A percentile compares a stretch with the other conserved stretches of the same genome.
These are phyloP conservation scores for Chaetomium tenue DNA, from an alignment of 495 filamentous ascomycete genomes.

Conservation along the genomic window DNA sequence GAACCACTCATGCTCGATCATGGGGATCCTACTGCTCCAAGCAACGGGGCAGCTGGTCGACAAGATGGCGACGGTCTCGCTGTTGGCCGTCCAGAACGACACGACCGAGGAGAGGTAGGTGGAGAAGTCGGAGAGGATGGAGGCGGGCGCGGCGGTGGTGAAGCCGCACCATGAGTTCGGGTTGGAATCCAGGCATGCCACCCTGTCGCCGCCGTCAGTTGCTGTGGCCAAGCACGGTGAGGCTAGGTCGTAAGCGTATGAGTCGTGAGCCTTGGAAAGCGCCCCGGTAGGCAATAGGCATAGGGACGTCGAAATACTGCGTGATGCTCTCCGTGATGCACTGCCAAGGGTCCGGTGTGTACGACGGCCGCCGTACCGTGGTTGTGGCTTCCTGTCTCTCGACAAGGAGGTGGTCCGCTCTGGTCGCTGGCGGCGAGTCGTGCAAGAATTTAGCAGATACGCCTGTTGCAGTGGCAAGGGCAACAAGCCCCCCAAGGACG, in stretches of 20 bases:
- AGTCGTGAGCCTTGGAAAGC: background rate
- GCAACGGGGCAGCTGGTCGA: slow-evolving; percentile 10
- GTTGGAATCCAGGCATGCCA: background rate
- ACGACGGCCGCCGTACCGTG: background rate
- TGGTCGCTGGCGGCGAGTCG: background rate
- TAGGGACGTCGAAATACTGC: slow-evolving; percentile 7
- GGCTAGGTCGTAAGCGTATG: background rate
- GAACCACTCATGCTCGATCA: background rate
- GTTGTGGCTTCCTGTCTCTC: background rate
- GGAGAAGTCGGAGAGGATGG: background rate
- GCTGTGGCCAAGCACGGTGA: background rate
- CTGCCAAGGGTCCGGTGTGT: slow-evolving; percentile 9
- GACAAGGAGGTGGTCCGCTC: background rate
- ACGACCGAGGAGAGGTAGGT: background rate
- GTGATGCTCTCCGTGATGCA: slow-evolving; percentile 9
- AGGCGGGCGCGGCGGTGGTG: background rate
- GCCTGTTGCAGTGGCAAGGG: background rate
- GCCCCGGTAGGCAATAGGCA: background rate
- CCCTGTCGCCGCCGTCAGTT: background rate
- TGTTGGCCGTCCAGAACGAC: slow-evolving; percentile 3
- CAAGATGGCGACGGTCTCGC: background rate
- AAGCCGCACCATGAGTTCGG: slow-evolving; percentile 1
- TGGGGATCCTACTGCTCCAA: background rate
- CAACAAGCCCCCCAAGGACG: background rate
- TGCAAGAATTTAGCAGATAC: background rate